A percentile compares a stretch with the other conserved stretches of the same genome.
phyloP scores from a whole-genome alignment of 2,329 filamentous ascomycete genomes.

The Colletotrichum gigasporum region DNA sequence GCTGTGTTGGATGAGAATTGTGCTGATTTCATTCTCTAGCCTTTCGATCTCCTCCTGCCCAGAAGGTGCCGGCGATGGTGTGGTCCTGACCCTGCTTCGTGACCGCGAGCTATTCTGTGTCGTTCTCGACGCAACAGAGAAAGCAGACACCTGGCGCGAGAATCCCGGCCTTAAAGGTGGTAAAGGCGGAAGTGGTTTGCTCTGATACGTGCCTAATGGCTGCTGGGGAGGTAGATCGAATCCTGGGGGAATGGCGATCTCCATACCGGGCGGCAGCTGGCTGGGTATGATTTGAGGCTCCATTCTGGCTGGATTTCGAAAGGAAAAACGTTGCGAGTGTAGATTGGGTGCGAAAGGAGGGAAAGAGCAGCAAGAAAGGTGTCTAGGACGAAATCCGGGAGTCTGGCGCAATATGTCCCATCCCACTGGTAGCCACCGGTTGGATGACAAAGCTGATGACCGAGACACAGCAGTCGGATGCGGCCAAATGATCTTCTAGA shows the following conservation, averaged over 20 bases:
- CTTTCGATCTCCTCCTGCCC: conserved; percentile 4
- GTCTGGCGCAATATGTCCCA: conserved; percentile 29
- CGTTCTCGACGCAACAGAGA: conserved; percentile 16
- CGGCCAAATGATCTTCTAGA: conserved; percentile 24
- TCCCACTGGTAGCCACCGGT: conserved; percentile 24
- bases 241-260: conserved; percentile 33
- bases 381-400: conserved; percentile 20
- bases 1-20: conserved; percentile 22
- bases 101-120: conserved; percentile 11
- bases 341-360: neutral
- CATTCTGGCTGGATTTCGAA: conserved; percentile 13
- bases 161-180: conserved; percentile 27
- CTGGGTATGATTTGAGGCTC: conserved; percentile 24
- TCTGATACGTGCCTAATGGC: conserved; percentile 34
- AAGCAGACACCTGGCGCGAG: conserved; percentile 16
- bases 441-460: conserved; percentile 20
- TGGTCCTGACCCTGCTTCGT: conserved; percentile 16
- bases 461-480: conserved; percentile 21
- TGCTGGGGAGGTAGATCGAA: conserved; percentile 33
- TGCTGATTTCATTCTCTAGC: conserved; percentile 21
- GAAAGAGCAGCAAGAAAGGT: neutral
- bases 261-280: conserved; percentile 31
- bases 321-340: neutral
- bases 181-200: conserved; percentile 38
- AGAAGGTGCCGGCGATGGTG: conserved; percentile 1